These are phyloP conservation scores for Claviceps sp. DNA, from an alignment of 2,329 filamentous ascomycete genomes.

Conservation along the genomic window DNA sequence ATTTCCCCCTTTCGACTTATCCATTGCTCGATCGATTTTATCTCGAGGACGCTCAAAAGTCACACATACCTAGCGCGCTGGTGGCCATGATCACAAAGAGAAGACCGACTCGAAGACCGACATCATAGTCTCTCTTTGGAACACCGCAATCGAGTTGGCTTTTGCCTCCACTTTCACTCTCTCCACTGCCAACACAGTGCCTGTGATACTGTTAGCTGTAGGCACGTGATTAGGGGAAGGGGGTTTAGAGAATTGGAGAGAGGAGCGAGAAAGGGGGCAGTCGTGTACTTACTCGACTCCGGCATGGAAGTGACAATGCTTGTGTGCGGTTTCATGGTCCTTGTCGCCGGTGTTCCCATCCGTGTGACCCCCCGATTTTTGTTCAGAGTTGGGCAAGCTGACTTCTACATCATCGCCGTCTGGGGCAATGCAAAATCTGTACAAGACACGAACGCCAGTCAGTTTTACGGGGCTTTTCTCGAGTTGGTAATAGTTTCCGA, in stretches of 20 bases:
- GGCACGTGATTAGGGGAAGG: background rate
- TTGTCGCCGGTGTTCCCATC: background rate
- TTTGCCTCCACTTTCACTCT: constrained; percentile 20
- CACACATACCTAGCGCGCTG: constrained; percentile 44
- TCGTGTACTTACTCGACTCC: constrained; percentile 49
- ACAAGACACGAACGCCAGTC: background rate
- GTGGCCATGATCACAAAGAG: constrained; percentile 60
- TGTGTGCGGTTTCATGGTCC: constrained; percentile 6
- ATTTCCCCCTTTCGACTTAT: background rate
- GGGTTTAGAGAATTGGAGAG: background rate
- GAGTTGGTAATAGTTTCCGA: background rate
- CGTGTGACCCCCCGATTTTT: constrained; percentile 9
- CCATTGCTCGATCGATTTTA: too few species aligned
- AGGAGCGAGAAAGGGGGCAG: background rate
- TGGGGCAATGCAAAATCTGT: constrained; percentile 48
- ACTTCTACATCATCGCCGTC: constrained; percentile 49
- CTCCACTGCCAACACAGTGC: constrained; percentile 42
- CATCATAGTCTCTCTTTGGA: constrained; percentile 45
- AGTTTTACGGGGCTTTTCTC: background rate
- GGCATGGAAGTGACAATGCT: constrained; percentile 50
- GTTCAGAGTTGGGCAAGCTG: constrained; percentile 17
- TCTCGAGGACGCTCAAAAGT: background rate
- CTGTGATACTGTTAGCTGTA: constrained; percentile 15
- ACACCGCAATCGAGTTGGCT: constrained; percentile 28
- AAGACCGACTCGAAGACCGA: constrained; percentile 54